Base-by-base conservation (phyloP, 106 monocot genomes). In the Allium cepa region DNA sequence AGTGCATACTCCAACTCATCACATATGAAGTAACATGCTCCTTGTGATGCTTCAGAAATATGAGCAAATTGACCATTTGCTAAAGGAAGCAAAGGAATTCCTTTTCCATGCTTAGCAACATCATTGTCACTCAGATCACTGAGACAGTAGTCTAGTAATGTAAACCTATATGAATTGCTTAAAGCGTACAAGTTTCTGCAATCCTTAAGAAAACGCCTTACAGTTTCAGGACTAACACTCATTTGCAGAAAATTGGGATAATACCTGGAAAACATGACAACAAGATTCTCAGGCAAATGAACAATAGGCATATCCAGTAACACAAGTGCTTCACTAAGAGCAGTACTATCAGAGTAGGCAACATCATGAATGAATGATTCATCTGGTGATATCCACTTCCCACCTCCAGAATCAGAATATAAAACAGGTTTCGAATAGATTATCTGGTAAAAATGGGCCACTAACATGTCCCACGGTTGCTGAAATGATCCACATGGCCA, bases 401-500 rank as follows among this genome's bases (percentile, higher is more conserved):
- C 92, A 4, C 80, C 90, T 71, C 56, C 80, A 70, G 79, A 46
- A 46, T 81, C 75, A 46, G 93, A 84, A 71, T 83, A 77, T 15
- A 87, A 73, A 5, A 99, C 87, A 58, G 87, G 84, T 60, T 53
- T 72, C 22, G 53, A 81, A 79, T 70, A 77, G 17, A 90, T 71
- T 56, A 75, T 49, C 62, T 72, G 71, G 75, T 90, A 99, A 57
- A 99, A 73, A 18, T 65, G 66, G 46, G 77, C 75, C 28, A 87
- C 99, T 71, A 99, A 78, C 60, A 77, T 68, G 53, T 76, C 68
- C 99, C 99, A 99, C 26, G 99, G 99, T 22, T 79, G 85, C 68
- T 99, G 85, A 79, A 87, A 99, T 53, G 72, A 76, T 66, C 93
- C 92, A 71, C 52, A 76, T 75, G 99, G 99, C 89, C 84, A 99